Conservation (phyloP, 176 grass and related monocot genomes). For the Tillandsia leiboldiana region DNA sequence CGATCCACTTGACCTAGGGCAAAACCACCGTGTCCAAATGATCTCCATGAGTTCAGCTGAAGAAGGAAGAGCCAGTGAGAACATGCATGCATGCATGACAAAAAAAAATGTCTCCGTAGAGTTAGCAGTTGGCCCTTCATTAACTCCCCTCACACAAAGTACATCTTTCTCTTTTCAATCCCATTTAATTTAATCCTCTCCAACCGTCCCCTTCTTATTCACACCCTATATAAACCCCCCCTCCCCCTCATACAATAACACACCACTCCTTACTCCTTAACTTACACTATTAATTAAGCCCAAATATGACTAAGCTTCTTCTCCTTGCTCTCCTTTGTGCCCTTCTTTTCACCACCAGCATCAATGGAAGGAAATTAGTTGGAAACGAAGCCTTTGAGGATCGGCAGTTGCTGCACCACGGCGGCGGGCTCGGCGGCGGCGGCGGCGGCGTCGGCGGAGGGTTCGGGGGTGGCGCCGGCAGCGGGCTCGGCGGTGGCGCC, state of each 20-base stretch:
- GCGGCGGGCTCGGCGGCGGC: not conserved
- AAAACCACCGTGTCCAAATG: no score
- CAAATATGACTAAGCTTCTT: not conserved
- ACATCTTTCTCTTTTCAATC: not conserved
- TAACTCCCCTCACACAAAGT: not conserved
- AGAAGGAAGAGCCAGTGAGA: not conserved
- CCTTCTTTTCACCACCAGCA: not conserved
- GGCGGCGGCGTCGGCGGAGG: not conserved
- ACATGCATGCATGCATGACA: not conserved
- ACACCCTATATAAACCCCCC: constrained; percentile 3
- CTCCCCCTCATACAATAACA: not conserved
- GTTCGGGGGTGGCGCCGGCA: not conserved
- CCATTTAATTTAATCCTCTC: not conserved
- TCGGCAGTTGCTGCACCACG: not conserved
- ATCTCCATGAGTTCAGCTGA: not conserved
- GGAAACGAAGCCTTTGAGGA: not conserved
- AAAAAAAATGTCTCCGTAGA: not conserved
- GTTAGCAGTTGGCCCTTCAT: not conserved
- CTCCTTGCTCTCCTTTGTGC: not conserved
- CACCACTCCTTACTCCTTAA: not conserved
- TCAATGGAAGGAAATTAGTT: not conserved
- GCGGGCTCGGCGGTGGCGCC: not conserved
- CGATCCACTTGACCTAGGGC: no score
- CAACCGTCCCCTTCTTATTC: not conserved
- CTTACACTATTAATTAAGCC: not conserved